Evolutionary conservation across 768 basidiomycete species (phyloP).

Genomic region (Terana coerulea): DNA sequence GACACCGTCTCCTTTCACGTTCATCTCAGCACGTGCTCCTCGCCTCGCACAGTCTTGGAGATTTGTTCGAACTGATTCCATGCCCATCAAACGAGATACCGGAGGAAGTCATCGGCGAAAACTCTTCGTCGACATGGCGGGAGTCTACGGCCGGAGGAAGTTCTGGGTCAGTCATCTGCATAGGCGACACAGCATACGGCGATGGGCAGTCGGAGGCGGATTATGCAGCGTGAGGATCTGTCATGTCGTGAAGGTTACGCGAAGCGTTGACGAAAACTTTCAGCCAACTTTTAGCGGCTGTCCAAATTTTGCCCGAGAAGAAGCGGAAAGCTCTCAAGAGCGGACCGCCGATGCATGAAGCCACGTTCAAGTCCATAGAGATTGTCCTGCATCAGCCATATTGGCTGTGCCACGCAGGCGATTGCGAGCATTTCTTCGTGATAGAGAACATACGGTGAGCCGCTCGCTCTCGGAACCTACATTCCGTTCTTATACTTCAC

Average conservation of each 20-base stretch:
- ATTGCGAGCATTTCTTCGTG: conserved; percentile 77
- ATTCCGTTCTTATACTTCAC: not conserved
- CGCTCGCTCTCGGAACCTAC: not conserved
- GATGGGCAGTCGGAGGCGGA: conserved; percentile 45
- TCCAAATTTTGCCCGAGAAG: conserved; percentile 32
- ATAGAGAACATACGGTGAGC: conserved; percentile 68
- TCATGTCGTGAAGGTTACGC: not conserved
- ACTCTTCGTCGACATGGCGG: conserved; percentile 32
- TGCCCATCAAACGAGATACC: conserved; percentile 58
- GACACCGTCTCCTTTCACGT: conserved; percentile 53
- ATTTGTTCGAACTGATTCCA: conserved; percentile 55
- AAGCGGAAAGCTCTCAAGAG: conserved; percentile 29
- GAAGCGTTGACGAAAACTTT: not conserved
- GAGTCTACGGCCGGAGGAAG: conserved; percentile 13
- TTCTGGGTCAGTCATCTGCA: conserved; percentile 49
- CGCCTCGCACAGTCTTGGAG: conserved; percentile 69
- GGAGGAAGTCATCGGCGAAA: conserved; percentile 33
- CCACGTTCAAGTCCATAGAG: conserved; percentile 47
- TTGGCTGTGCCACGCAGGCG: conserved; percentile 77
- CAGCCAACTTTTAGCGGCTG: conserved; percentile 46
- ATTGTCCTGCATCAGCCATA: conserved; percentile 74
- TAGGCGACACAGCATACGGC: conserved; percentile 59
- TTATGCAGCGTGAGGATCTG: conserved; percentile 50
- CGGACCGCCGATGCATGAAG: conserved; percentile 44
- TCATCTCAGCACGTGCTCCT: conserved; percentile 65